These are phyloP conservation scores for Eimeria falciformis DNA, from an alignment of 169 alveolate species.

Conservation along the genomic window DNA sequence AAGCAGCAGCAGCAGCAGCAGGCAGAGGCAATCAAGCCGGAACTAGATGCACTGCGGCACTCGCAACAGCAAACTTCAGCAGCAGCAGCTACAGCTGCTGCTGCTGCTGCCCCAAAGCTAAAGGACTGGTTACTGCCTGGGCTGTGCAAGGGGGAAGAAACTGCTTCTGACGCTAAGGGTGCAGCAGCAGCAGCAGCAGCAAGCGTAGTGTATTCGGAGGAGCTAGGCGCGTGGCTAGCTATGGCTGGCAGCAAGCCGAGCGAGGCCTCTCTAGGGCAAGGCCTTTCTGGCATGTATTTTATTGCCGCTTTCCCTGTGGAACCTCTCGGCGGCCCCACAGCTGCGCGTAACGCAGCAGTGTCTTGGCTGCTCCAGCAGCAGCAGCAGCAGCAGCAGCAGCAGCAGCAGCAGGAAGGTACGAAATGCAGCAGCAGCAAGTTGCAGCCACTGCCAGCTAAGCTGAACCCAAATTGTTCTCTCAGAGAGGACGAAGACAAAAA, in stretches of 20 bases:
- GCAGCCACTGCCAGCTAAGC: background rate
- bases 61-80: too few species aligned
- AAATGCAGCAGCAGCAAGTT: background rate
- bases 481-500: background rate
- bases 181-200: constrained; percentile 14
- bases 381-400: constrained; percentile 64
- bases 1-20: constrained; percentile 31
- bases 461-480: background rate
- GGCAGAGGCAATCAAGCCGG: background rate
- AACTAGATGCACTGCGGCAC: too few species aligned
- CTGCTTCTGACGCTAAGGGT: background rate
- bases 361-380: constrained; percentile 8
- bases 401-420: constrained; percentile 16
- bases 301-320: background rate
- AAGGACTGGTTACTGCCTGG: background rate
- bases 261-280: background rate
- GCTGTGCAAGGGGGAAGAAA: background rate
- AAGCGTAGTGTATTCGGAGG: background rate
- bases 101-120: background rate
- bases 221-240: constrained; percentile 25
- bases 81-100: too few species aligned
- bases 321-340: background rate
- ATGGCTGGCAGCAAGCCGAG: background rate
- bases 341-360: background rate
- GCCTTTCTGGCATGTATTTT: background rate